A percentile compares a stretch with the other conserved stretches of the same genome.
Conservation (phyloP, 2,329 filamentous ascomycete species). For the Talaromyces pinophilus region DNA sequence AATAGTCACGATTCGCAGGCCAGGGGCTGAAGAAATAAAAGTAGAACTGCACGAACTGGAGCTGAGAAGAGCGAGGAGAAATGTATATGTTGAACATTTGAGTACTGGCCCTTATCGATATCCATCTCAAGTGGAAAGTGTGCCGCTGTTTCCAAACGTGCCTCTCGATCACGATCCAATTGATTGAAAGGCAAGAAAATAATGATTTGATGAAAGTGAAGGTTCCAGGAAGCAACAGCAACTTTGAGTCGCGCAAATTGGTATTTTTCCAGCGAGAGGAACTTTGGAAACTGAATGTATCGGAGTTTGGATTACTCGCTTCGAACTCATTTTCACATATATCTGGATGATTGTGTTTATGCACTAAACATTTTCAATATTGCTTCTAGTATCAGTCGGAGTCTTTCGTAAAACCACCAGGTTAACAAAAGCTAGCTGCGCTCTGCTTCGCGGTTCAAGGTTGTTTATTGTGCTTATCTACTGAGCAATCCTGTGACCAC, state of each 20-base stretch:
- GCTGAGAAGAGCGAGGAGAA: neutral
- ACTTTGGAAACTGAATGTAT: too few relatives aligned
- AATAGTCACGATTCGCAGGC: neutral
- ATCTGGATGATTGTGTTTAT: too few relatives aligned
- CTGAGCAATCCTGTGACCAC: too few relatives aligned
- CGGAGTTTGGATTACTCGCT: too few relatives aligned
- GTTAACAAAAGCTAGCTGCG: neutral
- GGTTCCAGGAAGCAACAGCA: neutral
- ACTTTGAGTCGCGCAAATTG: neutral
- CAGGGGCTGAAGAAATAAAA: neutral
- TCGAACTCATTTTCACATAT: too few relatives aligned
- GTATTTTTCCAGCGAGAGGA: too few relatives aligned
- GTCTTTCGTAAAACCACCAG: neutral
- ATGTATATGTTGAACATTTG: too few relatives aligned
- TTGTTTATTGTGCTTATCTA: too few relatives aligned
- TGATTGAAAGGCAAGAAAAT: neutral
- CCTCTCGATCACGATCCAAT: conserved; percentile 6
- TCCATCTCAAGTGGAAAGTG: neutral
- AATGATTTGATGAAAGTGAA: neutral
- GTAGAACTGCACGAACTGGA: neutral
- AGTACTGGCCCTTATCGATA: neutral
- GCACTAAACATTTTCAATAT: too few relatives aligned
- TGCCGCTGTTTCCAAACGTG: neutral
- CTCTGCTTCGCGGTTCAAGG: neutral
- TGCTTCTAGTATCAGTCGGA: too few relatives aligned